Conservation (phyloP, 306 rosid species). For the Lathyrus tuberosus region DNA sequence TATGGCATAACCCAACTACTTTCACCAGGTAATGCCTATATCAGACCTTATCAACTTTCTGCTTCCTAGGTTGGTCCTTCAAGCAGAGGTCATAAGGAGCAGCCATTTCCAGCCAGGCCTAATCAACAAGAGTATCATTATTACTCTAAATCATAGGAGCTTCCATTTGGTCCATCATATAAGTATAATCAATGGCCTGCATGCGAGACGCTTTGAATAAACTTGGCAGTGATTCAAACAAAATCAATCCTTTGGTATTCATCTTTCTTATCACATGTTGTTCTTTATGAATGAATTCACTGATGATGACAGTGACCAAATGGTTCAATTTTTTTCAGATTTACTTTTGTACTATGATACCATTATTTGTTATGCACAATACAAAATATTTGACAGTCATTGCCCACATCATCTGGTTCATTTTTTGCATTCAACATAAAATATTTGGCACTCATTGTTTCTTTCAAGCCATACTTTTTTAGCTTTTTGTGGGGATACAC, state of each 20-base stretch:
- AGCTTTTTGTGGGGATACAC: no score
- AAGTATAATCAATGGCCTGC: no score
- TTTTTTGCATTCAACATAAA: no score
- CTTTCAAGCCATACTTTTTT: no score
- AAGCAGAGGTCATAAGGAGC: constrained; percentile 69
- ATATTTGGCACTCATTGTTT: no score
- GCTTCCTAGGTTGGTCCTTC: constrained; percentile 67
- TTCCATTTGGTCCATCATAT: no score
- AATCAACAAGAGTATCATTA: constrained; percentile 86
- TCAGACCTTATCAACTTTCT: constrained; percentile 65
- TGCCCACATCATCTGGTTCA: no score
- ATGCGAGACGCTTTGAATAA: constrained; percentile 98
- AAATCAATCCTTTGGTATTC: constrained; percentile 89
- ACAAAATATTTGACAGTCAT: no score
- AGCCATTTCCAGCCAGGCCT: constrained; percentile 79
- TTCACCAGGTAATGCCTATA: constrained; percentile 62
- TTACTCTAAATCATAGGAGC: no score
- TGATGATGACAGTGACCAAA: constrained; percentile 8
- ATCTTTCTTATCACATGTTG: constrained; percentile 18
- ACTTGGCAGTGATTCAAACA: constrained; percentile 87
- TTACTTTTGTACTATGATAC: constrained; percentile 14
- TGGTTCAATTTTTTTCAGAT: constrained; percentile 1
- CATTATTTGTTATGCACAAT: background rate
- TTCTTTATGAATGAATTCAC: constrained; percentile 26
- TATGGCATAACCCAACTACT: constrained; percentile 72